Evolutionary conservation across 345 rosid genomes (phyloP).

Genomic region (Mangifera indica): DNA sequence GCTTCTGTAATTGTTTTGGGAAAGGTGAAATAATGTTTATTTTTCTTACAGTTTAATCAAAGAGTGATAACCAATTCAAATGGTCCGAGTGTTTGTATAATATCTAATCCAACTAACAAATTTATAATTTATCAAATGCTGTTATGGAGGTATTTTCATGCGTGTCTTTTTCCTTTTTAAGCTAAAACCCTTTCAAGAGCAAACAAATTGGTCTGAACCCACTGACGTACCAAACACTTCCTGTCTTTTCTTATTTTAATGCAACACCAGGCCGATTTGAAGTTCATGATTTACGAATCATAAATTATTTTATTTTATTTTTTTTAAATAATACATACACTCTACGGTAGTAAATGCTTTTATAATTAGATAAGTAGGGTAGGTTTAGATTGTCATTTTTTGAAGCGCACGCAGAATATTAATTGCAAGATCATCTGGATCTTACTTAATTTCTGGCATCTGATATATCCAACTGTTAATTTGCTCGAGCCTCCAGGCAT

Average conservation of each 20-base stretch:
- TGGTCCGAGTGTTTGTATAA: slow-evolving; percentile 15
- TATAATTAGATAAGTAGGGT: slow-evolving; percentile 14
- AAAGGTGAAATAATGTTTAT: slow-evolving; percentile 29
- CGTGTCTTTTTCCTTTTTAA: slow-evolving; percentile 26
- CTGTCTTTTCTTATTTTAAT: slow-evolving; percentile 12
- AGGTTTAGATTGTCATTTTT: slow-evolving; percentile 19
- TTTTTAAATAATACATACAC: too few species aligned
- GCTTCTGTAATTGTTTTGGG: slow-evolving; percentile 25
- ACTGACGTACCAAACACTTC: not conserved
- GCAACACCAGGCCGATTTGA: slow-evolving; percentile 3
- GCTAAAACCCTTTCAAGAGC: slow-evolving; percentile 7
- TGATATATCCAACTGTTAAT: slow-evolving; percentile 19
- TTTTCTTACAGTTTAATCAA: slow-evolving; percentile 3
- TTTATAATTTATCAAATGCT: slow-evolving; percentile 16
- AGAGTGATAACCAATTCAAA: slow-evolving; percentile 27
- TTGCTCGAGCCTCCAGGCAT: slow-evolving; percentile 23
- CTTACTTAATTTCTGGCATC: slow-evolving; percentile 21
- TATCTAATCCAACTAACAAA: slow-evolving; percentile 19
- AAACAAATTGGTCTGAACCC: slow-evolving; percentile 8
- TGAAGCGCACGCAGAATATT: slow-evolving; percentile 26
- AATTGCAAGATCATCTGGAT: slow-evolving; percentile 28
- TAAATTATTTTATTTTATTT: not conserved
- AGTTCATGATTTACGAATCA: not conserved
- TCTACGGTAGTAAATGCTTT: not conserved
- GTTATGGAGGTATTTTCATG: slow-evolving; percentile 23